Conservation (phyloP, 257 asterid species). For the Petunia axillaris region DNA sequence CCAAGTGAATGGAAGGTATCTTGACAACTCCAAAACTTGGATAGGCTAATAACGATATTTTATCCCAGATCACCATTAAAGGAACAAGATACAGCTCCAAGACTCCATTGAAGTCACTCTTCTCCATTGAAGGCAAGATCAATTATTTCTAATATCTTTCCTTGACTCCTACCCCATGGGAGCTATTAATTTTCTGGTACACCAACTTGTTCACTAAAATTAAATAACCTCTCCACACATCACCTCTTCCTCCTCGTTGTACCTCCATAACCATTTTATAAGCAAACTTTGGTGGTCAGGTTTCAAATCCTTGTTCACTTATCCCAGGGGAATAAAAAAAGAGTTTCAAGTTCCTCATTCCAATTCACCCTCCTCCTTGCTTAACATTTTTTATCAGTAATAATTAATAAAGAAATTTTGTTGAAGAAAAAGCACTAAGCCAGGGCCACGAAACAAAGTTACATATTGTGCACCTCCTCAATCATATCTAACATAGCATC, state of each 20-base stretch:
- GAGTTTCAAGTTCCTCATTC: neutral
- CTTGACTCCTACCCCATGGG: neutral
- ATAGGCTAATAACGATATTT: slow-evolving; percentile 4
- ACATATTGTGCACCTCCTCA: neutral
- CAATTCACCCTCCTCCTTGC: neutral
- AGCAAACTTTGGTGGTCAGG: neutral
- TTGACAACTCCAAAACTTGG: neutral
- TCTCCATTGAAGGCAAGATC: slow-evolving; percentile 10
- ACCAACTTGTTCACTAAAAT: neutral
- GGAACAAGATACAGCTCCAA: slow-evolving; percentile 14
- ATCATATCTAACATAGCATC: slow-evolving; percentile 16
- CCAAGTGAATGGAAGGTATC: neutral
- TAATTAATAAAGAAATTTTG: neutral
- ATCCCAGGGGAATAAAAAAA: neutral
- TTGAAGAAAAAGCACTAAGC: neutral
- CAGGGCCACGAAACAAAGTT: neutral
- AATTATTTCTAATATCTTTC: neutral
- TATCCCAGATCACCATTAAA: slow-evolving; percentile 18
- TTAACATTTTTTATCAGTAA: neutral
- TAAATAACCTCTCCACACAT: neutral
- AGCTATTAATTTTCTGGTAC: neutral
- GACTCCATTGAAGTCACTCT: neutral
- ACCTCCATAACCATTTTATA: slow-evolving; percentile 18
- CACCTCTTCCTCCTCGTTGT: neutral
- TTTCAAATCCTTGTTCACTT: neutral